These are phyloP conservation scores for Eucalyptus marginata DNA, from an alignment of 345 rosid genomes.

Conservation along the genomic window DNA sequence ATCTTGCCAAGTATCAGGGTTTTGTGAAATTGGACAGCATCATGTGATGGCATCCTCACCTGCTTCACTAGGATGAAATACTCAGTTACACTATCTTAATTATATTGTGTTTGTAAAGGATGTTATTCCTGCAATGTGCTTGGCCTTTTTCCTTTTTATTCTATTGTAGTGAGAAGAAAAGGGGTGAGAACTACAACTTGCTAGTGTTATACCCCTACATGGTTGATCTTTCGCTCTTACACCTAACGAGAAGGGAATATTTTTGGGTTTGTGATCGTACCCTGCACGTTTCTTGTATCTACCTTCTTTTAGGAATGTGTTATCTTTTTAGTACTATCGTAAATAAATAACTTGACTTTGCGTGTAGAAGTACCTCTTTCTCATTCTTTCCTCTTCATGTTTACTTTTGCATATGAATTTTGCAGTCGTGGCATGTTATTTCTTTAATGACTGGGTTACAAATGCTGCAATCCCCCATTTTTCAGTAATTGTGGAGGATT, in stretches of 20 bases:
- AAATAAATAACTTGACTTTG: neutral
- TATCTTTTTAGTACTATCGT: neutral
- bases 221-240: neutral
- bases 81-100: neutral
- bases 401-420: neutral
- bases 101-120: neutral
- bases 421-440: neutral
- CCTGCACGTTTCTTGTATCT: neutral
- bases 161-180: neutral
- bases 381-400: neutral
- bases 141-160: neutral
- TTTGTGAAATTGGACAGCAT: neutral
- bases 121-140: neutral
- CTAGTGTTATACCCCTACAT: neutral
- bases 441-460: neutral
- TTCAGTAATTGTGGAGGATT: neutral
- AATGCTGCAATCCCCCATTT: neutral
- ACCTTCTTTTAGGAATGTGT: neutral
- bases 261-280: neutral
- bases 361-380: neutral
- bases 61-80: neutral
- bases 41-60: neutral
- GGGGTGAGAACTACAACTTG: neutral
- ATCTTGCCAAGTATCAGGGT: neutral
- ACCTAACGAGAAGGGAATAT: neutral